Conservation (phyloP, 2,329 filamentous ascomycete genomes). For the Exserohilum rostratum region DNA sequence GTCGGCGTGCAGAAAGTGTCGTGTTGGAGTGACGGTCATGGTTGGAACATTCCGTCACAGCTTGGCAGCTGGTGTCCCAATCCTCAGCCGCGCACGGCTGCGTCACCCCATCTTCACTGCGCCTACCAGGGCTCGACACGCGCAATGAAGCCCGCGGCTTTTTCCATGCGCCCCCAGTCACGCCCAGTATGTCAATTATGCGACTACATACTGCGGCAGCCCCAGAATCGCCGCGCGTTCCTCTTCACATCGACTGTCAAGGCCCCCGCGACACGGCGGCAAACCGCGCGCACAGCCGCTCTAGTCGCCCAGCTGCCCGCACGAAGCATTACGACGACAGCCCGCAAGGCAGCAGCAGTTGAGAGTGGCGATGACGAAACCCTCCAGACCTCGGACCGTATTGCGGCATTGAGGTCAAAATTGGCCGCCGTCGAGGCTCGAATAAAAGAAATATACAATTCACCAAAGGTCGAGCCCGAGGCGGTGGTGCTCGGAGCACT, state of each 20-base stretch:
- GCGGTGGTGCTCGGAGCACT: conserved; percentile 27
- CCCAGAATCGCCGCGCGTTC: conserved; percentile 37
- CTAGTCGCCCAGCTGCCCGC: conserved; percentile 20
- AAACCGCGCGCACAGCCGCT: conserved; percentile 24
- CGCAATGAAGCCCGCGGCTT: conserved; percentile 37
- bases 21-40: conserved; percentile 21
- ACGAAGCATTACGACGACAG: conserved; percentile 30
- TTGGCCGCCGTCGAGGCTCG: conserved; percentile 35
- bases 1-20: conserved; percentile 23
- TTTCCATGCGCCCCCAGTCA: conserved; percentile 36
- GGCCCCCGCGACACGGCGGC: conserved; percentile 34
- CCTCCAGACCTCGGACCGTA: conserved; percentile 26
- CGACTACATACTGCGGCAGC: conserved; percentile 40
- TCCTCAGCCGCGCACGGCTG: conserved; percentile 25
- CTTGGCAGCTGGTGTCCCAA: conserved; percentile 6
- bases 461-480: conserved; percentile 37
- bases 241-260: conserved; percentile 30
- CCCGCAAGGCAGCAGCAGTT: conserved; percentile 19
- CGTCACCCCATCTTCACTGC: conserved; percentile 27
- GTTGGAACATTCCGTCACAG: conserved; percentile 17
- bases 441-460: conserved; percentile 35
- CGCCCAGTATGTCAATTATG: conserved; percentile 44
- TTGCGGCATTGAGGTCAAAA: conserved; percentile 26
- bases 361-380: conserved; percentile 19
- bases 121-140: conserved; percentile 2